These are phyloP conservation scores for Cyclaneusma minus DNA, from an alignment of 2,329 filamentous ascomycete genomes.

Conservation along the genomic window DNA sequence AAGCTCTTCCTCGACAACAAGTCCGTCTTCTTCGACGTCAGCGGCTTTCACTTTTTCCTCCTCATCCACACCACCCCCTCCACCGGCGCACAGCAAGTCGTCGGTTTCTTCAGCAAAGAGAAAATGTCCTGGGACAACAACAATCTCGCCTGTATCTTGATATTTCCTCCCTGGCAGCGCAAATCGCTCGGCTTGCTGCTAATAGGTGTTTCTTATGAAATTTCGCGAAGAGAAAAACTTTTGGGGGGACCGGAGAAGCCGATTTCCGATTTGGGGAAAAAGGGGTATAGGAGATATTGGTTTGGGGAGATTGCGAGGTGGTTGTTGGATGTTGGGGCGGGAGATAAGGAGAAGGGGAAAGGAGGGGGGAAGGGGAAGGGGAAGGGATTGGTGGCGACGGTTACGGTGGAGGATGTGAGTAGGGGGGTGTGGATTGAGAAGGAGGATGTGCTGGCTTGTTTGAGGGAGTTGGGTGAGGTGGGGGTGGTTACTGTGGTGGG, in stretches of 20 bases:
- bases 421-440: slow-evolving; percentile 66
- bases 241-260: slow-evolving; percentile 91
- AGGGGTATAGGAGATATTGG: slow-evolving; percentile 79
- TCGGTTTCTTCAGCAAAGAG: slow-evolving; percentile 98
- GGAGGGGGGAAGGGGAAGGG: slow-evolving; percentile 48
- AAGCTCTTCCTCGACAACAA: slow-evolving; percentile 98
- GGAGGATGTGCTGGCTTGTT: slow-evolving; percentile 66
- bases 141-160: slow-evolving; percentile 87
- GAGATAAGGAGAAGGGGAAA: slow-evolving; percentile 11
- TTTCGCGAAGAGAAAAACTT: slow-evolving; percentile 67
- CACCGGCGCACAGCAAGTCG: slow-evolving; percentile 36
- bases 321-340: slow-evolving; percentile 24
- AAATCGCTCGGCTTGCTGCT: slow-evolving; percentile 77
- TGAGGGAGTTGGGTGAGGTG: slow-evolving; percentile 67
- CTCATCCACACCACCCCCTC: slow-evolving; percentile 49
- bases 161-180: slow-evolving; percentile 91
- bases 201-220: slow-evolving; percentile 87
- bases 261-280: slow-evolving; percentile 69
- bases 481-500: slow-evolving; percentile 35
- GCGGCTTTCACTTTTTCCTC: slow-evolving; percentile 87
- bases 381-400: slow-evolving; percentile 57
- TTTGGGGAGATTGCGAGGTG: slow-evolving; percentile 67
- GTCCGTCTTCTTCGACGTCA: slow-evolving; percentile 93
- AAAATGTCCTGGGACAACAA: slow-evolving; percentile 99
- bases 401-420: slow-evolving; percentile 57